These are phyloP conservation scores for Picea glauca DNA, from an alignment of 75 land plant genomes.

Conservation along the genomic window DNA sequence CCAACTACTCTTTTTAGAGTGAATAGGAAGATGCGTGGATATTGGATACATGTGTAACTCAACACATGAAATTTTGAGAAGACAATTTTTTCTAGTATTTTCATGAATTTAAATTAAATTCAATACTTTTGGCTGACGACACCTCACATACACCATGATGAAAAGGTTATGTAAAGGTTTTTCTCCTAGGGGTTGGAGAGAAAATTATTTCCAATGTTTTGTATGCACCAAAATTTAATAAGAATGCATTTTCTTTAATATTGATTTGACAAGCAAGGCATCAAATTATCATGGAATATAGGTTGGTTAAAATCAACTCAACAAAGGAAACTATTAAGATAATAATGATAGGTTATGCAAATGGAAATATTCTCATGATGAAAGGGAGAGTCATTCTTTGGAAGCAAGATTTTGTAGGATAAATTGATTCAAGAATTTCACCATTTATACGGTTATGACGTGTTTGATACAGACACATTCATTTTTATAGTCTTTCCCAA, in stretches of 20 bases:
- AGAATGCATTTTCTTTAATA: not conserved
- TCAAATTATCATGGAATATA: not conserved
- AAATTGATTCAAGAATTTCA: no score
- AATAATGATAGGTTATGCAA: no score
- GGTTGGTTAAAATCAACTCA: not conserved
- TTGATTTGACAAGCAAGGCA: not conserved
- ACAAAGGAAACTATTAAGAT: no score
- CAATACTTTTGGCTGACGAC: not conserved
- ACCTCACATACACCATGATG: not conserved
- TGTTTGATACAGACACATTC: no score
- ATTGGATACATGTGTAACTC: not conserved
- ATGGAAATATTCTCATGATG: no score
- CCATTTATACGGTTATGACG: no score
- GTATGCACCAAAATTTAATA: not conserved
- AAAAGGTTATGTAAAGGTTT: not conserved
- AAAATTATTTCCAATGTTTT: not conserved
- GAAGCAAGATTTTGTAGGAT: no score
- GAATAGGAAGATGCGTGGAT: not conserved
- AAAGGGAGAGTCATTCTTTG: no score
- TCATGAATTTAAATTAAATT: not conserved
- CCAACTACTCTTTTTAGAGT: not conserved
- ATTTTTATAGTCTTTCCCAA: no score
- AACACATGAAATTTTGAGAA: not conserved
- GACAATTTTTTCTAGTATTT: no score
- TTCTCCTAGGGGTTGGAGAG: not conserved